Conservation (phyloP, 1,139 yeast genomes). For the Blastobotrys indianensis region DNA sequence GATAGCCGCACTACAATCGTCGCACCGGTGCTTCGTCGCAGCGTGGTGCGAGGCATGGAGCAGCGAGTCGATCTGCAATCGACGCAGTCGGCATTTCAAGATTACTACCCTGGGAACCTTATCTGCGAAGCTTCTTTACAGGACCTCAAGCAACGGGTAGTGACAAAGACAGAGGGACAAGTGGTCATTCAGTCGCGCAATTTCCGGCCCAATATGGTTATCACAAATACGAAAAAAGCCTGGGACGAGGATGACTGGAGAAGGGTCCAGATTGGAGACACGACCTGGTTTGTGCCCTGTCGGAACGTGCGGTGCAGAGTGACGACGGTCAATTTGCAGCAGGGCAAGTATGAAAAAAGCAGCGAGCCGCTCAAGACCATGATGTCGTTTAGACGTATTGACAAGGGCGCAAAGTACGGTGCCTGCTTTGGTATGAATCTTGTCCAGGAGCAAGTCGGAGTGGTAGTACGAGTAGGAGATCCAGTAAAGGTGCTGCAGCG, state of each 20-base stretch:
- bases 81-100: constrained; percentile 36
- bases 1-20: constrained; percentile 29
- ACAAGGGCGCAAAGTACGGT: constrained; percentile 31
- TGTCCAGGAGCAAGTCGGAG: constrained; percentile 30
- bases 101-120: constrained; percentile 40
- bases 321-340: constrained; percentile 35
- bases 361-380: constrained; percentile 35
- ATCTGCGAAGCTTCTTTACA: constrained; percentile 34
- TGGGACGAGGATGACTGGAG: constrained; percentile 40
- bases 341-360: constrained; percentile 33
- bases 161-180: constrained; percentile 18
- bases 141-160: constrained; percentile 28
- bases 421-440: constrained; percentile 39
- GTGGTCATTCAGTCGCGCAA: constrained; percentile 24
- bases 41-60: constrained; percentile 15
- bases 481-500: constrained; percentile 23
- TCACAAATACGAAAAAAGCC: constrained; percentile 30
- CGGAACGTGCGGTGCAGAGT: constrained; percentile 39
- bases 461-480: constrained; percentile 31
- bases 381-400: constrained; percentile 36
- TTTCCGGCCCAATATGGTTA: constrained; percentile 40
- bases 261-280: constrained; percentile 27
- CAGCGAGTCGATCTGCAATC: constrained; percentile 5
- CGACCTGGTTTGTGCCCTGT: constrained; percentile 30
- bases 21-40: constrained; percentile 33